Evolutionary conservation across 2,329 filamentous ascomycete genomes (phyloP), one percentile per base, ranked within the genome.

Genomic region (Colletotrichum phormii): DNA sequence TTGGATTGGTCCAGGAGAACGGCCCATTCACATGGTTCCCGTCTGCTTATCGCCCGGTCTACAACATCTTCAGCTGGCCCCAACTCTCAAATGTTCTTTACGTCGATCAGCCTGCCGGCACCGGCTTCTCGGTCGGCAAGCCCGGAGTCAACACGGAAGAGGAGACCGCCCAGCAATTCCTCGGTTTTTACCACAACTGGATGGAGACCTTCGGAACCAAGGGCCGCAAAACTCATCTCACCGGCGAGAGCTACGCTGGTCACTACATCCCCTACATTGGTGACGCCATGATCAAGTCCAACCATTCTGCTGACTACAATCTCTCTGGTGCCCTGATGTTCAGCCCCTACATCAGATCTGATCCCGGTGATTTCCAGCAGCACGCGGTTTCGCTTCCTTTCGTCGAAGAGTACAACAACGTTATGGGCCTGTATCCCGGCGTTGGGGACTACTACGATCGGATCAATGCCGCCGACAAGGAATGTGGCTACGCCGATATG

Each of bases 141-240:
- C 85, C 90, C 5, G 93, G 88, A 0, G 92, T 92, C n/a, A 90
- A 85, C 3, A 89, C 87, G 75, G 91, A 94, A 75, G 87, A 90
- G 35, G 92, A 95, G 75, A 86, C 92, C 1, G 92, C 92, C 0
- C 81, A 84, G 29, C 89, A 95, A 76, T 94, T 96, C 80, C 85
- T 93, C 12, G 92, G 92, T 60, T 97, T 95, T 82, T 95, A 91
- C 87, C 91, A 92, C 83, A 94, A 94, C 82, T 95, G 95, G 76
- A 83, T 94, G 72, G 85, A 93, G 51, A 91, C 90, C 0, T 95
- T 95, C 75, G 85, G 82, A 22, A 85, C 94, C 76, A 86, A 93
- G n/a, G 87, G 88, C n/a, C 90, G 88, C 77, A 93, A 93, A 75
- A 88, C 95, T 13, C 95, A 92, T 80, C 89, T 97, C 72, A 87